Evolutionary conservation across 1,139 yeast species (phyloP).

Genomic region (Debaryomyces psychrophilus): DNA sequence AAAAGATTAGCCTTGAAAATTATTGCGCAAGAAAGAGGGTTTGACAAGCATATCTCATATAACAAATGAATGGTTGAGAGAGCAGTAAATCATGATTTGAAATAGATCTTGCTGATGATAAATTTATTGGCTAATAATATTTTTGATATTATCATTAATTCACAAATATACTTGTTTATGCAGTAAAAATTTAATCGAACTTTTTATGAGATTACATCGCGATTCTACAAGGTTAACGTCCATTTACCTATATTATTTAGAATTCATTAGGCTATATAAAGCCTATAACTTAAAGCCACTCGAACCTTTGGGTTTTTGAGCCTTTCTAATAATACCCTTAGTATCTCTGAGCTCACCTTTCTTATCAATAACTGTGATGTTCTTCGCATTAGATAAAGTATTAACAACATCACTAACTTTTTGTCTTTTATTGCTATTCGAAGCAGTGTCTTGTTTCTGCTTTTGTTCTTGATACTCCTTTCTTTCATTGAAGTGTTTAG

Average conservation of each 20-base stretch:
- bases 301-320: conserved; percentile 3
- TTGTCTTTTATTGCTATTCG: conserved; percentile 49
- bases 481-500: conserved; percentile 53
- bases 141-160: not conserved
- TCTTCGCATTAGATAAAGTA: conserved; percentile 73
- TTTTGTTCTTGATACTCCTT: conserved; percentile 27
- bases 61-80: not conserved
- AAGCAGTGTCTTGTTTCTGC: conserved; percentile 10
- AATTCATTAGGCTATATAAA: not conserved
- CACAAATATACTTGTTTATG: not conserved
- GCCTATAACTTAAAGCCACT: conserved; percentile 7
- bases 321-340: conserved; percentile 63
- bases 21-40: conserved; percentile 26
- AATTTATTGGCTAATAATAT: not conserved
- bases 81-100: not conserved
- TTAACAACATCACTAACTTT: conserved; percentile 68
- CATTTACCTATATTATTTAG: not conserved
- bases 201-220: not conserved
- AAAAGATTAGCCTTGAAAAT: conserved; percentile 37
- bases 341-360: conserved; percentile 78
- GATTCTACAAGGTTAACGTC: not conserved
- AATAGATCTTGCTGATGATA: too few relatives aligned
- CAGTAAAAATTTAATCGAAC: not conserved
- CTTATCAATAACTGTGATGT: conserved; percentile 77
- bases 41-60: not conserved